Evolutionary conservation across 805 yeast genomes (phyloP), one percentile per base, ranked within the genome.

Genomic region (Ogataea zsoltii): DNA sequence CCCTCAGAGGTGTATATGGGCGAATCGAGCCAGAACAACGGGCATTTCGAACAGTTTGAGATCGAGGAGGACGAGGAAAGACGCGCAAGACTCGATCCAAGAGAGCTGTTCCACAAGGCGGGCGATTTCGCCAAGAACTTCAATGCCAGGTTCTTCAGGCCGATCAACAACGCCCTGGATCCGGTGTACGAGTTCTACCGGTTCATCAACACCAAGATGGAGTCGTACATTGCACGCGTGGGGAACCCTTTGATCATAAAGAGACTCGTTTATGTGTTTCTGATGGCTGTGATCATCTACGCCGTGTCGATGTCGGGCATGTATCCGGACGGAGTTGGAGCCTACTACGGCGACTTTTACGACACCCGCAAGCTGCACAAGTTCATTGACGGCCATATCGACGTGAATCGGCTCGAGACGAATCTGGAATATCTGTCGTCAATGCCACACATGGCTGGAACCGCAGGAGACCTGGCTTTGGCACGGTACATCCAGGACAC

Each of bases 211-310:
- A 65, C 68, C 32, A 72, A 74, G 42, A 67, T 80, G 42, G 96
- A 91, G 55, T 65, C 69, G 25, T 64, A 72, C 21, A 65, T 92
- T 11, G 71, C 82, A 15, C 77, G 77, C 48, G 54, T 87, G n/a
- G 96, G 97, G 4, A 89, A 91, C 60, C 97, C 97, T 3, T 66
- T 89, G 38, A 85, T 92, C 21, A 80, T 91, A 21, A 85, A 86
- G 54, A 71, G 98, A 33, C 70, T 91, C 32, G 63, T 87, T 2
- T 88, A 88, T 57, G 86, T 92, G 10, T 56, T 82, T 2, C 60
- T 83, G 38, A 77, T 88, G 53, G 78, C 88, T n/a, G 47, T 68
- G 0, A 56, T 83, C 4, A 68, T 88, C 4, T 82, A 82, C 53
- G 55, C 77, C 18, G 71, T 87, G 2, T 74, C 89, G 7, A 63